Evolutionary conservation across 139 green algal species (phyloP), one percentile per base, ranked within the genome.

Genomic region (Chloropicon primus): DNA sequence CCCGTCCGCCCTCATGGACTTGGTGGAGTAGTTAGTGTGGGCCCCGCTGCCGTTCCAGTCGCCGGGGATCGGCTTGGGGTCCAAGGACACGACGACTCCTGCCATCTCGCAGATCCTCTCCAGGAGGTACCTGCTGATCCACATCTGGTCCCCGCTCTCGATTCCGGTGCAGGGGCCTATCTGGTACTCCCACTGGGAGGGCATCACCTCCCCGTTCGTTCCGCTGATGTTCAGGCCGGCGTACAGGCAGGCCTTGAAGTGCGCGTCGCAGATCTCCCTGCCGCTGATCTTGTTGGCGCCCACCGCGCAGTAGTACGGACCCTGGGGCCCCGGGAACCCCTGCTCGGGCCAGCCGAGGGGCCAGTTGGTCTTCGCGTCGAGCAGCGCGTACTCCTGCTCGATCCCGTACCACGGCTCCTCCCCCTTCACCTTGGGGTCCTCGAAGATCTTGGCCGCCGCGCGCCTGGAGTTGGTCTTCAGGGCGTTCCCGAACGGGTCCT

Each of bases 11-110:
- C 95, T 89, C n/a, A 94, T 98, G 74, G 74, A 83, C 71, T 96
- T 94, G 79, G 86, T 98, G 82, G 86, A 93, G 93, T 91, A 99
- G 95, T 99, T 99, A 80, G 82, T 86, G 89, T 99, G 95, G 80
- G 92, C 92, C 81, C 94, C 94, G 2, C 93, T 91, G 74, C 95
- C 95, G 85, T 99, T 99, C 95, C 95, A 99, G 90, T 99, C 95
- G 29, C 95, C 84, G 2, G 83, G 81, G 80, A 97, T 92, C 83
- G 92, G 92, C 90, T 98, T 98, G 82, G 94, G 94, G 86, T 98
- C 94, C 77, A 98, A 93, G 3, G 94, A 95, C 25, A 92, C 86
- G 75, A 91, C 84, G 25, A 97, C 89, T 77, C 96, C 96, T 88
- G 89, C 96, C 53, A 93, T 85, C 90, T 98, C 93, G 25, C 85